These are phyloP conservation scores for Staphylotrichum longicolle DNA, from an alignment of 495 filamentous ascomycete genomes.

Conservation along the genomic window DNA sequence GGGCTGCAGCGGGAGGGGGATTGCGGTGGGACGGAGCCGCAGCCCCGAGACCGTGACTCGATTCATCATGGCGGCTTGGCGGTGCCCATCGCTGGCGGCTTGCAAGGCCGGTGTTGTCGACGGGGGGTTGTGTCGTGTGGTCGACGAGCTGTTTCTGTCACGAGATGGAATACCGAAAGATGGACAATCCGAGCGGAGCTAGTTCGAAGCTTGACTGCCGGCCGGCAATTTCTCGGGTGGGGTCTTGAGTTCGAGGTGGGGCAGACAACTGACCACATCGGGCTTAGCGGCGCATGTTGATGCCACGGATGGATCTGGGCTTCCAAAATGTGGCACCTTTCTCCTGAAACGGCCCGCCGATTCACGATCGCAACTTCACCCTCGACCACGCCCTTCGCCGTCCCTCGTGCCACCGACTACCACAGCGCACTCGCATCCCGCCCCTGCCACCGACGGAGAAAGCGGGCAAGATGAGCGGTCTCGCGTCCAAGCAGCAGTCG, in stretches of 20 bases:
- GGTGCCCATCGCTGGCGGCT: constrained; percentile 31
- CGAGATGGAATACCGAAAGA: constrained; percentile 10
- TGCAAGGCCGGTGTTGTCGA: constrained; percentile 10
- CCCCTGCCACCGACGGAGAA: background rate
- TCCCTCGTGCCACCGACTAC: background rate
- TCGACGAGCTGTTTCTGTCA: background rate
- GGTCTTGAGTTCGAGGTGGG: constrained; percentile 14
- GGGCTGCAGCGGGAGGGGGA: background rate
- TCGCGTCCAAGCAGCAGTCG: constrained; percentile 89
- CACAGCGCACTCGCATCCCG: constrained; percentile 2
- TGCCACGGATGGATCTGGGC: constrained; percentile 33
- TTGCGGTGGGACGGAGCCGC: constrained; percentile 13
- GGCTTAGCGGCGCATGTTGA: constrained; percentile 30
- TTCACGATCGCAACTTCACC: constrained; percentile 19
- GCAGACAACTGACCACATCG: constrained; percentile 7
- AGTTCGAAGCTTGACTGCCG: constrained; percentile 10
- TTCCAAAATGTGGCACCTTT: constrained; percentile 30
- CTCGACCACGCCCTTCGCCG: background rate
- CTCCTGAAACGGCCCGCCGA: constrained; percentile 27
- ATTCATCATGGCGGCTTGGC: constrained; percentile 30
- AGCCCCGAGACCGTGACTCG: constrained; percentile 23
- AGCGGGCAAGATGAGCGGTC: constrained; percentile 66
- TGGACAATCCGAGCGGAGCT: constrained; percentile 9
- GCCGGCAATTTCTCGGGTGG: constrained; percentile 31
- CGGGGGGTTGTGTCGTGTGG: background rate